Base-by-base conservation (phyloP, 371 early-diverging fungal species). In the Gilbertella persicaria region DNA sequence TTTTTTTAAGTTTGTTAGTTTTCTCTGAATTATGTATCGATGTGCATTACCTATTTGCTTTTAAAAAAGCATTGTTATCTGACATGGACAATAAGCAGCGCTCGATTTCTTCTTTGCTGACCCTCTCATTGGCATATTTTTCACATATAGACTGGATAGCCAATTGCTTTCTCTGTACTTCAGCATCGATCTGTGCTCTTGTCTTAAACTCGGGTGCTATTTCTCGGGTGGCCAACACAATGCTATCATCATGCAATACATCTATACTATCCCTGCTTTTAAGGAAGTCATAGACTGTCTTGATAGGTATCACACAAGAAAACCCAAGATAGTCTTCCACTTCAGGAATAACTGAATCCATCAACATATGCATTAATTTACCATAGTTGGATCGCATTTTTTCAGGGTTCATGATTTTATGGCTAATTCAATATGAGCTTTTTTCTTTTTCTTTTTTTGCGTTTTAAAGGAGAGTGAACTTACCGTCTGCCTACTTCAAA, bases 371-470 rank as follows among this genome's bases (percentile, higher is more conserved):
- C 82, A 97, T 88, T 37, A 98, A 73, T 61, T 98, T 97, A 45
- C 98, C 98, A 66, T 97, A 97, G 9, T 88, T 88, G 26, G 83
- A 77, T 40, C 96, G 80, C 97, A 98, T 95, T 67, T 93, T 94
- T 67, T 97, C 98, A 0, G 98, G 98, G 53, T 97, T 98, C 94
- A 95, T 95, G 62, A 97, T 94, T 78, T 98, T 98, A 75, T 97
- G 92, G 23, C 78, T 75, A 39, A 12, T 24, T 17, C 13, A 21
- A 9, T 36, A 44, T 40, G 14, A 4, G 28, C 24, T 3, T 26
- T 44, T 7, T 14, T 5, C 8, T 44, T 28, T 12, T 26, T 7
- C 14, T 21, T 26, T 50, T 4, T 30, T 8, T 21, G 4, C 19
- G n/a, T 21, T 0, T n/a, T 19, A 21, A 21, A 21, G 19, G 16